These are phyloP conservation scores for Forsythia suspensa DNA, from an alignment of 257 asterid genomes.

Conservation along the genomic window DNA sequence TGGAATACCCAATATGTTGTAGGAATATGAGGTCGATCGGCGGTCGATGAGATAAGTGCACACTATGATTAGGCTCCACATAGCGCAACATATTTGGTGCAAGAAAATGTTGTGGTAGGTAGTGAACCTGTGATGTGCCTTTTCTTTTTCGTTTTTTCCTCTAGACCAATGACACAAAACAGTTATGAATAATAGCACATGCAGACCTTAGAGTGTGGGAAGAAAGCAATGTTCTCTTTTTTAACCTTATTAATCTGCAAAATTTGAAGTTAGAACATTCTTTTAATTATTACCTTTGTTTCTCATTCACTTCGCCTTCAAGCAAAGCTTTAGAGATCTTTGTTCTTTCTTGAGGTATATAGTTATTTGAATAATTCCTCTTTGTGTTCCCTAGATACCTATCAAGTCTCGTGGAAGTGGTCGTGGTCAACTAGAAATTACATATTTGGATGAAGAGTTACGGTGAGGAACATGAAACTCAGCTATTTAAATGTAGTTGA, in stretches of 20 bases:
- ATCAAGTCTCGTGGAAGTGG: constrained; percentile 65
- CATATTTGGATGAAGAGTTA: constrained; percentile 61
- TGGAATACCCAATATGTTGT: background rate
- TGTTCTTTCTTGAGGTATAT: background rate
- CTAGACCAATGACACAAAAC: background rate
- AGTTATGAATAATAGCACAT: background rate
- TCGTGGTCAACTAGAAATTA: constrained; percentile 69
- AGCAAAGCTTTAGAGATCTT: background rate
- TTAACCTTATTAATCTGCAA: background rate
- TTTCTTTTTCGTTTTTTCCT: too few species aligned
- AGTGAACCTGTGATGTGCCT: too few species aligned
- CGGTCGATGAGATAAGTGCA: background rate
- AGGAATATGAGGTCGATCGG: background rate
- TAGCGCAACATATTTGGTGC: background rate
- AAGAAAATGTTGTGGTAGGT: background rate
- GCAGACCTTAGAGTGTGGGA: background rate
- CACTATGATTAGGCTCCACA: background rate
- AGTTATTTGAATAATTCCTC: background rate
- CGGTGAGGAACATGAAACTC: constrained; percentile 34
- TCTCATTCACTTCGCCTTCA: background rate
- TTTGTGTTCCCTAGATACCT: constrained; percentile 41
- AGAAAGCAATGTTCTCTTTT: too few species aligned
- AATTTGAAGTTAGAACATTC: background rate
- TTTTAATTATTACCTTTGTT: background rate
- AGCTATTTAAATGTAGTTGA: background rate